A percentile compares a stretch with the other conserved stretches of the same genome.
Evolutionary conservation across 371 early-diverging fungal genomes (phyloP).

Genomic region (Lichtheimia corymbifera): DNA sequence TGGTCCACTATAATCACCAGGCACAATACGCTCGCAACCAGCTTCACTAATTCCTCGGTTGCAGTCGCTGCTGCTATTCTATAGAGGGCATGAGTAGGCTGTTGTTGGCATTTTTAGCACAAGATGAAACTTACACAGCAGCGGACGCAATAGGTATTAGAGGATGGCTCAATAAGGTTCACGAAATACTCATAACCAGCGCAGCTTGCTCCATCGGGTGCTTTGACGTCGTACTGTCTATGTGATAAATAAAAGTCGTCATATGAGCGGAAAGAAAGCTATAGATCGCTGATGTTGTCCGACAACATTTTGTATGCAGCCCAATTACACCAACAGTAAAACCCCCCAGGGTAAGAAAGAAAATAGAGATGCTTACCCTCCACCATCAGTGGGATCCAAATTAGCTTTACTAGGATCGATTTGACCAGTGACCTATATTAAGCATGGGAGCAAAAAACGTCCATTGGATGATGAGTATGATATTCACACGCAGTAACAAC

Average conservation of each 20-base stretch:
- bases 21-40: slow-evolving; percentile 55
- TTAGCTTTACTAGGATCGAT: slow-evolving; percentile 54
- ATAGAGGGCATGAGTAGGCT: slow-evolving; percentile 4
- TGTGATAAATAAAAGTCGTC: background rate
- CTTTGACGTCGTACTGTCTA: slow-evolving; percentile 56
- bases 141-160: slow-evolving; percentile 57
- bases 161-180: slow-evolving; percentile 55
- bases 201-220: slow-evolving; percentile 50
- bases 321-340: no score
- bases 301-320: background rate
- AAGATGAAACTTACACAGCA: slow-evolving; percentile 50
- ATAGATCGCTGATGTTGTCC: background rate
- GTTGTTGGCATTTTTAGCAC: background rate
- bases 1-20: slow-evolving; percentile 56
- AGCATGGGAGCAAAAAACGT: no score
- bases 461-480: no score
- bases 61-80: slow-evolving; percentile 42
- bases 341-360: no score
- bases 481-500: background rate
- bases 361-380: slow-evolving; percentile 32
- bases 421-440: slow-evolving; percentile 38
- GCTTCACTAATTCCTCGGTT: slow-evolving; percentile 51
- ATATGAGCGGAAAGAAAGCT: background rate
- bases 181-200: slow-evolving; percentile 56
- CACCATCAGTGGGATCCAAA: slow-evolving; percentile 47